Base-by-base conservation (phyloP, 2,329 filamentous ascomycete genomes). In the Cercospora sojina region DNA sequence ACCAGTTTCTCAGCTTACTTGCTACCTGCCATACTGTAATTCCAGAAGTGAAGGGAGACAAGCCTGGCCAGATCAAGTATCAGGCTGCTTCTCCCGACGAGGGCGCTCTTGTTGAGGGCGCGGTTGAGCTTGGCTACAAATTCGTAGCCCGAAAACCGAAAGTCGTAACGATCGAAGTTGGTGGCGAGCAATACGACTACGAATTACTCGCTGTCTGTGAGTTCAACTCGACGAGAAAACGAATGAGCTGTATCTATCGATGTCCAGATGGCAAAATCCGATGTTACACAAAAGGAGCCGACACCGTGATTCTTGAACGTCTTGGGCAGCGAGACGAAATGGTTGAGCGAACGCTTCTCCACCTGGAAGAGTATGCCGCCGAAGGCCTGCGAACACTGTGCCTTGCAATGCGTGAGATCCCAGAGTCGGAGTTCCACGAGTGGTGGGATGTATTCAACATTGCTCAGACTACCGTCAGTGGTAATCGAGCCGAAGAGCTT, bases 61-160 rank as follows among this genome's bases (percentile, higher is more conserved):
- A 91, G 67, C 85, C 86, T 1, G 90, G 88, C 18, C 85, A 88
- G 41, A 97, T 99, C 83, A 98, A 96, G 80, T 99, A 99, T 74
- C 96, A 99, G 81, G 95, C 95, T 25, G 94, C 96, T 1, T 99
- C 95, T 25, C 95, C 95, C 0, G 95, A 99, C 72, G 95, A 99
- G 79, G 95, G 94, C 64, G 95, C 95, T n/a, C 83, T 99, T 58
- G 95, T 99, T 0, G 91, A 97, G 74, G 96, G 95, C 64, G 95
- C 95, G 1, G 87, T 93, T 3, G 81, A 85, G 56, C 83, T 99
- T 60, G 95, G 94, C 4, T 98, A 97, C 82, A 89, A 87, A 64
- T 99, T 99, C 77, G 88, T 90, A 59, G 93, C 95, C 60, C 88
- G 96, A 74, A 97, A 95, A 80, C 96, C 95, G 31, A 88, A 89